Evolutionary conservation across 169 alveolate species (phyloP).

Genomic region (Plasmodium sp.): DNA sequence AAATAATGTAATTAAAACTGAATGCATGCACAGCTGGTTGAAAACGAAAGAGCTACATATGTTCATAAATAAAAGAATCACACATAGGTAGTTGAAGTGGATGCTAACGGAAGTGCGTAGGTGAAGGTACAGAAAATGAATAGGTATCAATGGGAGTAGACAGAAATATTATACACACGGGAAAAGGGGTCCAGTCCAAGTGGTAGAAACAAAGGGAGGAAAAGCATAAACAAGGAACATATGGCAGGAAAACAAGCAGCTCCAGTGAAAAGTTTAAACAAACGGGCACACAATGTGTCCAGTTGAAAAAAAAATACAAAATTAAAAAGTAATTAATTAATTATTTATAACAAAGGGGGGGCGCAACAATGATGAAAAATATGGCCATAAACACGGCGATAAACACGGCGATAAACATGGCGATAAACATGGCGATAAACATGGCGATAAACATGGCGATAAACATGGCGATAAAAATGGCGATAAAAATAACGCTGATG

Average conservation of each 20-base stretch:
- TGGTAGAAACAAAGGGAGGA: not conserved
- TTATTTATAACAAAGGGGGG: slow-evolving; percentile 10
- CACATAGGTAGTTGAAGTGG: not conserved
- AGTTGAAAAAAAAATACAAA: not conserved
- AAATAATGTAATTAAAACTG: not conserved
- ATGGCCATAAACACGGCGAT: not conserved
- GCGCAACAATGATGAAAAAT: not conserved
- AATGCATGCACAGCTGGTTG: not conserved
- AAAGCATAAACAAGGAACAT: not conserved
- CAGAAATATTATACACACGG: not conserved
- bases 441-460: not conserved
- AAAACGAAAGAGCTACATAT: not conserved
- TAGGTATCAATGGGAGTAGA: not conserved
- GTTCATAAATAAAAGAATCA: not conserved
- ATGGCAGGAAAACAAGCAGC: not conserved
- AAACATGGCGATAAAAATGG: no score
- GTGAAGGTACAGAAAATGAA: not conserved
- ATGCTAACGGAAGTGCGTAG: not conserved
- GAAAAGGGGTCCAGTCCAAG: not conserved
- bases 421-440: no score
- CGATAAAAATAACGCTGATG: not conserved
- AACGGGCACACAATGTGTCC: not conserved
- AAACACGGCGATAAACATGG: no score
- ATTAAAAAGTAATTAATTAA: slow-evolving; percentile 17
- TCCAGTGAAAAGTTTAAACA: not conserved